phyloP scores from a whole-genome alignment of 2,329 filamentous ascomycete genomes.

The Hymenotorrendiella dingleyae region DNA sequence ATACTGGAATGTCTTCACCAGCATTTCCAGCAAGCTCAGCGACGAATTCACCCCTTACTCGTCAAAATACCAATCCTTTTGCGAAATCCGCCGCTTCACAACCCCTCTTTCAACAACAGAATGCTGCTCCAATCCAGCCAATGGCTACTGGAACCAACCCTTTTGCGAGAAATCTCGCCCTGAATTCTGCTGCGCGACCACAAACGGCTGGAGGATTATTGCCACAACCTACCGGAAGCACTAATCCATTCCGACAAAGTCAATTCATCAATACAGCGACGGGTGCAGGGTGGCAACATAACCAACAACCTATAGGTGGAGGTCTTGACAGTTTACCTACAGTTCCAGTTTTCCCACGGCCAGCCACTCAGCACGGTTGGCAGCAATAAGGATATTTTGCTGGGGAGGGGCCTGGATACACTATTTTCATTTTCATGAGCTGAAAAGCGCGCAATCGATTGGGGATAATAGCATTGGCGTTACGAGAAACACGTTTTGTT shows the following conservation, averaged over 20 bases:
- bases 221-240: slow-evolving; percentile 78
- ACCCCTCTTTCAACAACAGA: slow-evolving; percentile 27
- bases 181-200: slow-evolving; percentile 19
- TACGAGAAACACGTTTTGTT: slow-evolving; percentile 16
- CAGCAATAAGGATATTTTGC: slow-evolving; percentile 33
- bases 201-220: slow-evolving; percentile 44
- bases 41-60: slow-evolving; percentile 40
- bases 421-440: slow-evolving; percentile 12
- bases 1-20: slow-evolving; percentile 42
- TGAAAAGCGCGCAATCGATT: not conserved
- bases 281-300: slow-evolving; percentile 81
- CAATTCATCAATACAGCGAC: slow-evolving; percentile 85
- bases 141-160: slow-evolving; percentile 67
- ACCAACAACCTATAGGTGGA: slow-evolving; percentile 73
- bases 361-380: slow-evolving; percentile 58
- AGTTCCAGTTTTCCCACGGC: slow-evolving; percentile 79
- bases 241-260: slow-evolving; percentile 91
- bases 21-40: slow-evolving; percentile 37
- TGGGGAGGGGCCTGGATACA: too few relatives aligned
- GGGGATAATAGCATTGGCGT: slow-evolving; percentile 28
- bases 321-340: slow-evolving; percentile 74
- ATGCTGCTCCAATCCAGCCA: slow-evolving; percentile 44
- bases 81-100: slow-evolving; percentile 51
- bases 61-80: slow-evolving; percentile 82
- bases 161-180: slow-evolving; percentile 49